Conservation (phyloP, 495 filamentous ascomycete species). For the Daldinia vernicosa region DNA sequence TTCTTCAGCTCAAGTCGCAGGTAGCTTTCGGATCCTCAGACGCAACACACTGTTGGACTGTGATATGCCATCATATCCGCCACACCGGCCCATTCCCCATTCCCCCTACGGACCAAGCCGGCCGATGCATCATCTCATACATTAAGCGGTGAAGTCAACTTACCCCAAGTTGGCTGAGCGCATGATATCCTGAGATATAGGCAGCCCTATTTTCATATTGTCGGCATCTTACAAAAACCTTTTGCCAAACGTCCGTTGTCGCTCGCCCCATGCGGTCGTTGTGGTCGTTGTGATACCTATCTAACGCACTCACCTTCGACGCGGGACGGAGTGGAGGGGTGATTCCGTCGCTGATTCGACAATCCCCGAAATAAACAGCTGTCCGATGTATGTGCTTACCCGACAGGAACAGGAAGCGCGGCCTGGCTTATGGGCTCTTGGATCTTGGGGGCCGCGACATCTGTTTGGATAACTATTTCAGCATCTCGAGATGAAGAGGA, state of each 20-base stretch:
- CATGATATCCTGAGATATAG: conserved; percentile 24
- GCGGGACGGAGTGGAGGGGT: conserved; percentile 46
- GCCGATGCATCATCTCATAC: conserved; percentile 31
- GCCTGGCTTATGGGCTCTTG: conserved; percentile 32
- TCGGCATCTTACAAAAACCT: conserved; percentile 26
- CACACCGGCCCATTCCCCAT: conserved; percentile 9
- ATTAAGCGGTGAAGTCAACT: conserved; percentile 29
- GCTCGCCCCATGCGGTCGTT: conserved; percentile 17
- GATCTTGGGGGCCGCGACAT: conserved; percentile 30
- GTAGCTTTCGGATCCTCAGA: background rate
- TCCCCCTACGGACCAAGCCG: conserved; percentile 1
- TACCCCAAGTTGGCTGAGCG: conserved; percentile 20
- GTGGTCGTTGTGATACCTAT: conserved; percentile 11
- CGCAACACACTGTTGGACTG: conserved; percentile 9
- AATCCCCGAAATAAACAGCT: conserved; percentile 50
- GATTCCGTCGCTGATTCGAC: conserved; percentile 48
- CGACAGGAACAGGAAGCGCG: conserved; percentile 51
- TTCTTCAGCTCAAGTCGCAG: background rate
- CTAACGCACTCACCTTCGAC: conserved; percentile 10
- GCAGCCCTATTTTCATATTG: conserved; percentile 18
- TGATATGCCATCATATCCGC: conserved; percentile 22
- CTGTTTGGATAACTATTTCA: conserved; percentile 29
- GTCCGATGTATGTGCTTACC: conserved; percentile 37
- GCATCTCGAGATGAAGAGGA: conserved; percentile 20
- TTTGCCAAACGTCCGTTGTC: conserved; percentile 8